phyloP scores from a whole-genome alignment of 768 basidiomycete genomes.

The Trametes coccinea region DNA sequence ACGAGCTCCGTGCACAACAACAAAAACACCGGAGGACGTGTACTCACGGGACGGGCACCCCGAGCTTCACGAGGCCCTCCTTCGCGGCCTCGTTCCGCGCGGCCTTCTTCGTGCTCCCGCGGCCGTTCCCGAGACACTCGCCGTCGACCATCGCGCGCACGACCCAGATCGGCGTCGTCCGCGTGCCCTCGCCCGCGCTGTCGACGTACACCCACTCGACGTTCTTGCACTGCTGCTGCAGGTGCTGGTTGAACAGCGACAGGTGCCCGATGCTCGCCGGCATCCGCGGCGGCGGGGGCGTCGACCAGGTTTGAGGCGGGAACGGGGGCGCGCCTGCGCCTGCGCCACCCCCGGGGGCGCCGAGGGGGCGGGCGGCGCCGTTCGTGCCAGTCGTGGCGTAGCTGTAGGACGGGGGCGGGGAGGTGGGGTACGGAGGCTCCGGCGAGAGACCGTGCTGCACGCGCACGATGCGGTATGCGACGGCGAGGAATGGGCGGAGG shows the following conservation, averaged over 20 bases:
- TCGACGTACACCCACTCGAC: constrained; percentile 76
- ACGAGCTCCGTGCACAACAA: too few species aligned
- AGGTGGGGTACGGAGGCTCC: constrained; percentile 27
- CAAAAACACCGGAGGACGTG: neutral
- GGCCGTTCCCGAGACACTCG: constrained; percentile 58
- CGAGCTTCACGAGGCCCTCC: constrained; percentile 59
- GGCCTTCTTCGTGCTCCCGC: constrained; percentile 74
- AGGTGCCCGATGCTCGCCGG: constrained; percentile 58
- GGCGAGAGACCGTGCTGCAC: constrained; percentile 66
- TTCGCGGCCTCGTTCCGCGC: constrained; percentile 84
- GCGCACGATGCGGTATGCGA: constrained; percentile 66
- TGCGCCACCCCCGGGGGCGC: too few species aligned
- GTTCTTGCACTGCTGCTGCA: constrained; percentile 55
- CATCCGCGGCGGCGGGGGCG: constrained; percentile 28
- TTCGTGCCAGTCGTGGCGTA: constrained; percentile 15
- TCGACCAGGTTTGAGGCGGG: constrained; percentile 30
- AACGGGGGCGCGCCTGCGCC: neutral
- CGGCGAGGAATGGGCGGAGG: constrained; percentile 60
- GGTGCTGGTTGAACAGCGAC: constrained; percentile 76
- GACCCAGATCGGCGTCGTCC: constrained; percentile 76
- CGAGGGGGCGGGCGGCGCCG: neutral
- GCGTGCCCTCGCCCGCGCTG: constrained; percentile 45
- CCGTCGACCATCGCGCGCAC: constrained; percentile 66
- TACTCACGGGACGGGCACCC: constrained; percentile 46
- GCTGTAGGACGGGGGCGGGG: constrained; percentile 1